phyloP scores from a whole-genome alignment of 768 basidiomycete genomes.

The Clitopilus hobsonii region DNA sequence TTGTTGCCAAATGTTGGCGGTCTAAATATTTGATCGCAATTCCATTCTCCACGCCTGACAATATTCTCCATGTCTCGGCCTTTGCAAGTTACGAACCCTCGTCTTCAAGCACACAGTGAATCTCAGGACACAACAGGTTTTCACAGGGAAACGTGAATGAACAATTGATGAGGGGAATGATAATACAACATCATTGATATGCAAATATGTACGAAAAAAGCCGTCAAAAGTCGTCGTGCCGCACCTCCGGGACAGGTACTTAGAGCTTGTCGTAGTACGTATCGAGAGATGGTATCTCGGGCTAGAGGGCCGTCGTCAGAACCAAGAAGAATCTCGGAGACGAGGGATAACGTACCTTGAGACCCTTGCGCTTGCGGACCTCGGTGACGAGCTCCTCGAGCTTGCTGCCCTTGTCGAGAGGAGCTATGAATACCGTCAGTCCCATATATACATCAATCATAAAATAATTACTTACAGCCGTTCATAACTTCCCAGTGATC shows the following conservation, averaged over 20 bases:
- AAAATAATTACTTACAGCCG: constrained; percentile 51
- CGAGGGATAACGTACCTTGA: constrained; percentile 54
- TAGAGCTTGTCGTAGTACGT: constrained; percentile 93
- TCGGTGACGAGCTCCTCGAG: constrained; percentile 75
- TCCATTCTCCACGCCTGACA: background rate
- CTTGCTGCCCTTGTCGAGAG: constrained; percentile 88
- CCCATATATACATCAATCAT: constrained; percentile 4
- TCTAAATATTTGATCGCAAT: background rate
- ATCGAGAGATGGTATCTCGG: constrained; percentile 84
- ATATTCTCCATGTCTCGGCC: background rate
- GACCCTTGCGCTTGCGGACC: constrained; percentile 92
- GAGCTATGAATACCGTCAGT: constrained; percentile 35
- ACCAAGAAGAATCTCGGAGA: too few species aligned
- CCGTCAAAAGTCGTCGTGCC: background rate
- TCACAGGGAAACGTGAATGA: constrained; percentile 11
- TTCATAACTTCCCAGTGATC: constrained; percentile 90
- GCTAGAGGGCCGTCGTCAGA: too few species aligned
- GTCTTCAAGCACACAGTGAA: too few species aligned
- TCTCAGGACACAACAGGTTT: background rate
- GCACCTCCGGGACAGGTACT: constrained; percentile 17
- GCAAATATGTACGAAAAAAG: background rate
- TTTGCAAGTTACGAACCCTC: too few species aligned
- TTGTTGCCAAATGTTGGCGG: constrained; percentile 8
- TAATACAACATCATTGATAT: background rate
- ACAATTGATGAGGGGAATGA: constrained; percentile 4